Percentiles rank a stretch among this genome's conserved stretches.
These are phyloP conservation scores for Plectranthus barbatus DNA, from an alignment of 257 asterid species.

Conservation along the genomic window DNA sequence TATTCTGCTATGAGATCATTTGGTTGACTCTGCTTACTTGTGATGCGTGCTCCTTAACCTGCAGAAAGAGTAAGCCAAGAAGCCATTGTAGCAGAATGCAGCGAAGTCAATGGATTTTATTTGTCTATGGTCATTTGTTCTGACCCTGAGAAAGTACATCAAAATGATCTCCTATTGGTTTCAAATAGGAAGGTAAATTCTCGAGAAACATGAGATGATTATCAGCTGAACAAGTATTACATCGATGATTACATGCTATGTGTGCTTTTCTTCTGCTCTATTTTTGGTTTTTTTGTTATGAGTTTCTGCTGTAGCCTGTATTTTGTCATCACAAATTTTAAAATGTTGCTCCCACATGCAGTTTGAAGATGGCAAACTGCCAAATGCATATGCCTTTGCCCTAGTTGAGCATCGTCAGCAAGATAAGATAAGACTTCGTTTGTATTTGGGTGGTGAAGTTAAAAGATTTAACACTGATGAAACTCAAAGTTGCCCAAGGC, in stretches of 20 bases:
- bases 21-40: not conserved
- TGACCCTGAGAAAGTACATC: conserved; percentile 34
- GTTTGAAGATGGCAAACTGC: conserved; percentile 63
- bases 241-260: not conserved
- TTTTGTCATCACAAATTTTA: conserved; percentile 1
- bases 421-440: conserved; percentile 53
- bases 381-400: conserved; percentile 83
- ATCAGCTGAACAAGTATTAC: not conserved
- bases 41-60: conserved; percentile 13
- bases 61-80: conserved; percentile 47
- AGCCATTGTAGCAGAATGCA: conserved; percentile 45
- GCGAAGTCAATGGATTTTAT: conserved; percentile 70
- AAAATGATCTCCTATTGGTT: conserved; percentile 71
- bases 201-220: not conserved
- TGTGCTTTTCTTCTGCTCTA: not conserved
- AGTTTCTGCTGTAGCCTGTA: not conserved
- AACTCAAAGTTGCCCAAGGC: conserved; percentile 49
- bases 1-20: conserved; percentile 3
- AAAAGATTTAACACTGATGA: conserved; percentile 41
- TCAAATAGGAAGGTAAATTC: conserved; percentile 51
- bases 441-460: conserved; percentile 68
- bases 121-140: conserved; percentile 44
- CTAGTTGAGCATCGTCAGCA: conserved; percentile 86
- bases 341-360: conserved; percentile 20
- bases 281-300: not conserved